Evolutionary conservation across 108 stramenopile species (phyloP), one percentile per base, ranked within the genome.

Genomic region (Pseudonitzschia delicatissima): DNA sequence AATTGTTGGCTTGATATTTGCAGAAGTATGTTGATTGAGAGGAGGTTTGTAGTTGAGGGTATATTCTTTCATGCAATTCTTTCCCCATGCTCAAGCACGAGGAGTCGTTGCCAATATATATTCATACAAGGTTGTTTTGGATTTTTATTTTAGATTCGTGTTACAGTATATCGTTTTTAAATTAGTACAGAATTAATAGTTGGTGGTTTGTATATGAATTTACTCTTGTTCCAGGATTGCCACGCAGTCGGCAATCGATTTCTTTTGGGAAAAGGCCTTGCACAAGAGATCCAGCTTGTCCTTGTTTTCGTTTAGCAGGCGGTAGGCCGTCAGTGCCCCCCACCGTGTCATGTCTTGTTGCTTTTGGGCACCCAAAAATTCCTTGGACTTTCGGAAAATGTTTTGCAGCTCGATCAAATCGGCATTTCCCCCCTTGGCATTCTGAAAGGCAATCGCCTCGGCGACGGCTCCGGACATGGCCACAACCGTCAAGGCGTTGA

Each of bases 331-430:
- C 27, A 91, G 61, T 18, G 92, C 92, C 18, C 89, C 92, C 92
- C 92, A 94, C 59, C 92, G 76, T 21, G 92, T 94, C 68, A 94
- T 49, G 29, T 89, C 90, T 75, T 94, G 92, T 64, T 94, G 92
- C 42, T 87, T 85, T 44, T 83, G 76, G n/a, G 89, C 87, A 18
- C 92, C 92, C 44, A 91, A 73, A 70, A 94, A 94, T 20, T 87
- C 80, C 66, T 79, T 55, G 26, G 82, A 75, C 32, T 76, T 66
- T 4, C 84, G 74, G 70, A 91, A 89, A 25, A 88, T 66, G 66
- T 58, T 65, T 44, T 91, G 79, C 60, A 94, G 64, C 67, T 80
- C 74, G n/a, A 91, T 25, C 53, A 94, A 73, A 76, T 94, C 92
- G 52, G 81, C 77, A 55, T 82, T 78, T n/a, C 66, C 68, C 15